phyloP scores from a whole-genome alignment of 2,329 filamentous ascomycete species.

The Knufia petricola region DNA sequence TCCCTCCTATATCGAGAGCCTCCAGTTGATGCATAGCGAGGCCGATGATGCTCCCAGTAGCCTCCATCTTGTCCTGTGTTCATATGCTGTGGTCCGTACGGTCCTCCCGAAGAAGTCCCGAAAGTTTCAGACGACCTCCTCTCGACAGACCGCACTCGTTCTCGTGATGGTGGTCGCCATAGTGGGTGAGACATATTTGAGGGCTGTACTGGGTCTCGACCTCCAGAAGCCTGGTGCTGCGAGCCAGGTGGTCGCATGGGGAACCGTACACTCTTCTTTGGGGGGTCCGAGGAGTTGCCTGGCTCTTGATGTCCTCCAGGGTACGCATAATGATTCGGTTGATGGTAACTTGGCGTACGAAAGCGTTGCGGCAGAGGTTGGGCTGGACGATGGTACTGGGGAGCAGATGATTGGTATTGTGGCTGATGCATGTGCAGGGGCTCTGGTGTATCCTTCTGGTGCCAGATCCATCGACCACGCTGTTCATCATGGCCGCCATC shows the following conservation, averaged over 20 bases:
- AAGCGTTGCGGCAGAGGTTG: not conserved
- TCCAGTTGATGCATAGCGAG: not conserved
- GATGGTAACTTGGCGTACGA: not conserved
- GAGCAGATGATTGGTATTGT: not conserved
- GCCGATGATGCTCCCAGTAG: not conserved
- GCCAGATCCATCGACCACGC: constrained; percentile 5
- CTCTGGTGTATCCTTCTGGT: not conserved
- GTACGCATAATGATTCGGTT: not conserved
- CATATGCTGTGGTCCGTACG: not conserved
- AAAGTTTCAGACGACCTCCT: not conserved
- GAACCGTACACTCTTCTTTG: not conserved
- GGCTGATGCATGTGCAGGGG: not conserved
- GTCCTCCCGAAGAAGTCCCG: not conserved
- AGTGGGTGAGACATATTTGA: not conserved
- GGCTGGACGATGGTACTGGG: not conserved
- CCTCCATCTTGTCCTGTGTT: not conserved
- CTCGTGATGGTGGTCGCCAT: not conserved
- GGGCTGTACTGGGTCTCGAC: not conserved
- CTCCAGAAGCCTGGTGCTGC: not conserved
- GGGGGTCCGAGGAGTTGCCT: not conserved
- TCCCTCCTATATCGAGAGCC: not conserved
- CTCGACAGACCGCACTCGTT: constrained; percentile 1
- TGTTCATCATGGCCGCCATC: not conserved
- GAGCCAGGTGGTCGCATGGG: not conserved
- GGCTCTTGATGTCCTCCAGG: not conserved